phyloP scores from a whole-genome alignment of 208 protist genomes.

The Acanthamoeba healyi region DNA sequence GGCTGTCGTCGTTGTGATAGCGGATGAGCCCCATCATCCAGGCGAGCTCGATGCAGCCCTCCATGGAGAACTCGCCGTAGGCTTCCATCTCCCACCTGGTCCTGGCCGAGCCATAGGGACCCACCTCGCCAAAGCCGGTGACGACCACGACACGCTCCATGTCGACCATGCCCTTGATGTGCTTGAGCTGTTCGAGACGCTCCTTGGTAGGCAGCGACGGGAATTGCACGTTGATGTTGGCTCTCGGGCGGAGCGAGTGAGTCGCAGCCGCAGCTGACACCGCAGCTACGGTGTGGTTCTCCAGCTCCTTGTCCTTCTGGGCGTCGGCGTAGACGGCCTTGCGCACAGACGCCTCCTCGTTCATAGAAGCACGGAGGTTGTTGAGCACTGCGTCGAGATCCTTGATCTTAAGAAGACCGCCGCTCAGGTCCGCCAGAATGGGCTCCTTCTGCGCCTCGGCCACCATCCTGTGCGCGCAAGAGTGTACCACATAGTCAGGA shows the following conservation, averaged over 20 bases:
- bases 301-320: slow-evolving; percentile 63
- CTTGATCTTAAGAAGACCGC: slow-evolving; percentile 81
- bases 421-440: slow-evolving; percentile 89
- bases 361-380: slow-evolving; percentile 73
- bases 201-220: slow-evolving; percentile 77
- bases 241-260: slow-evolving; percentile 28
- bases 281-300: neutral
- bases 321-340: slow-evolving; percentile 71
- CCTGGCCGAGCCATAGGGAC: slow-evolving; percentile 88
- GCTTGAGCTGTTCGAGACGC: slow-evolving; percentile 71
- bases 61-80: slow-evolving; percentile 89
- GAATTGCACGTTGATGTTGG: slow-evolving; percentile 84
- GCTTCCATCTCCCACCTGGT: slow-evolving; percentile 91
- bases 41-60: slow-evolving; percentile 91
- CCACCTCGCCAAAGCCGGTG: slow-evolving; percentile 90
- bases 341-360: slow-evolving; percentile 75
- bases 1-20: slow-evolving; percentile 77
- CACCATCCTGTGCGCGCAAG: slow-evolving; percentile 51
- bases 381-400: slow-evolving; percentile 79
- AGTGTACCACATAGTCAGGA: neutral
- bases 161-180: slow-evolving; percentile 88
- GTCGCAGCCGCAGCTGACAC: neutral
- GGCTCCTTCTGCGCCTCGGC: slow-evolving; percentile 83
- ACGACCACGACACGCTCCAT: slow-evolving; percentile 87
- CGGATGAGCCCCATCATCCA: slow-evolving; percentile 92